phyloP scores from a whole-genome alignment of 805 yeast genomes.

The Pichia sporocuriosa region DNA sequence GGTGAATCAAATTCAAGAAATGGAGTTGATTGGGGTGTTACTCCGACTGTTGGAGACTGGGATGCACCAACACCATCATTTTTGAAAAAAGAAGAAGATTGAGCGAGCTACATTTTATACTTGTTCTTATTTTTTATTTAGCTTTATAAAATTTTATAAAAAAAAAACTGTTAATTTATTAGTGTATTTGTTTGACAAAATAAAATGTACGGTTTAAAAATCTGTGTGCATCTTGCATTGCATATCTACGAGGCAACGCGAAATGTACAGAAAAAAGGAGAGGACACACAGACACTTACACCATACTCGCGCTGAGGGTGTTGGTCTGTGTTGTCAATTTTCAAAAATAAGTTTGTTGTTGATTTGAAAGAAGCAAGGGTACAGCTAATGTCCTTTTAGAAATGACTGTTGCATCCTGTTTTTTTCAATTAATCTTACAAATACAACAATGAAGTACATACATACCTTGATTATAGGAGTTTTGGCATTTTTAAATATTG shows the following conservation, averaged over 20 bases:
- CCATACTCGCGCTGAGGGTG: too few species aligned
- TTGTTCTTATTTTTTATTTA: neutral
- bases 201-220: neutral
- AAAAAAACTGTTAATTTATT: neutral
- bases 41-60: constrained; percentile 42
- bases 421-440: too few species aligned
- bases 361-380: too few species aligned
- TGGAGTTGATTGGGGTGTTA: constrained; percentile 33
- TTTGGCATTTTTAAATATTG: constrained; percentile 10
- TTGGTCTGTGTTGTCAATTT: too few species aligned
- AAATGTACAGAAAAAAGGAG: too few species aligned
- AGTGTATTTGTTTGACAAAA: too few species aligned
- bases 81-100: constrained; percentile 22
- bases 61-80: constrained; percentile 41
- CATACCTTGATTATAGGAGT: constrained; percentile 8
- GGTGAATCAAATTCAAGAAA: constrained; percentile 37
- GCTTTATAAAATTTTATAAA: neutral
- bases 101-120: neutral
- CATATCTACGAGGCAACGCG: too few species aligned
- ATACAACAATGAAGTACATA: constrained; percentile 5
- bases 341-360: too few species aligned
- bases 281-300: too few species aligned
- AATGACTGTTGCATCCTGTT: too few species aligned
- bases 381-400: too few species aligned
- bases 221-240: too few species aligned